Base-by-base conservation (phyloP, 2,329 filamentous ascomycete genomes). In the Sporothrix euskadiensis region DNA sequence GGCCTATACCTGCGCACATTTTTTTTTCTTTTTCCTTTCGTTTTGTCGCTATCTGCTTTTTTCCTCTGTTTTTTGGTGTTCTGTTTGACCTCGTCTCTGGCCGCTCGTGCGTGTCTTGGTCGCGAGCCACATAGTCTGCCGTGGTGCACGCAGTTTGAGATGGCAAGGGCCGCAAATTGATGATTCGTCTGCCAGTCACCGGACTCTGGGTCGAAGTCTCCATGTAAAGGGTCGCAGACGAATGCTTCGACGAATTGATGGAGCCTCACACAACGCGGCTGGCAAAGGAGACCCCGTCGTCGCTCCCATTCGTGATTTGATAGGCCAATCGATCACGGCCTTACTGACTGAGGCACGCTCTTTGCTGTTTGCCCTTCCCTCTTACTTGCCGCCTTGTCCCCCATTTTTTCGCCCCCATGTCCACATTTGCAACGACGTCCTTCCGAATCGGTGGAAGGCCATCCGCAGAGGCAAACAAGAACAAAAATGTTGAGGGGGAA, bases 161-260 rank as follows among this genome's bases (percentile, higher is more conserved):
- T 22, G 66, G 14, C 32, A 26, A 30, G 22, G 61, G 71, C 26
- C 56, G 35, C 41, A 61, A 19, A 22, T 52, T 69, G 61, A 19
- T 26, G 61, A 68, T 66, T 71, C 44, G 52, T 68, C 26, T 72
- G 57, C 35, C 69, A 71, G 71, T 71, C 71, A 69, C 69, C 68
- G 71, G 69, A 73, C 71, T 74, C 41, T 49, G 44, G 44, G 44
- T 35, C 9, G 9, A 65, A 57, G 19, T 26, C 1, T 39, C 52
- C 71, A 61, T 44, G 59, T 39, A 61, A 57, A 39, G 54, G 35
- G 71, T 35, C 10, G 39, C 41, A 35, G 56, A 19, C 19, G 26
- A 22, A 19, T 9, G 22, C 61, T 47, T 66, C 61, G 56, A 16
- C 44, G 44, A 56, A 22, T n/a, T 10, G 26, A 70, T 65, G 72